phyloP scores from a whole-genome alignment of 768 basidiomycete genomes.

The Mycena latifolia region DNA sequence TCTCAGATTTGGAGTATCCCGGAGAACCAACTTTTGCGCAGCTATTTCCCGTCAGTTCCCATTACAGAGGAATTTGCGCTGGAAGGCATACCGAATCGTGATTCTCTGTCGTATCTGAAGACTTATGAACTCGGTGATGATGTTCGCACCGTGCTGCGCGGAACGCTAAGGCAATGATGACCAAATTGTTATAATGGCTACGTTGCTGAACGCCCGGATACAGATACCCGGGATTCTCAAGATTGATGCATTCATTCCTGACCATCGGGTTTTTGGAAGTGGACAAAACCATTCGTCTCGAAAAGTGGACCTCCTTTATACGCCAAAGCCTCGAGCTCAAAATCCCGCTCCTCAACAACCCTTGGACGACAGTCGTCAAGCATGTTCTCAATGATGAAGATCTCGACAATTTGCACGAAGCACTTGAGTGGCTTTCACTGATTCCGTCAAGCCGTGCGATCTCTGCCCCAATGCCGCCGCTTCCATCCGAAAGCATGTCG shows the following conservation, averaged over 20 bases:
- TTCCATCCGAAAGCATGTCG: conserved; percentile 56
- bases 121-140: conserved; percentile 69
- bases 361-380: conserved; percentile 23
- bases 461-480: conserved; percentile 48
- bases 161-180: conserved; percentile 79
- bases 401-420: conserved; percentile 44
- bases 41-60: conserved; percentile 75
- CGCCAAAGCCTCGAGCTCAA: conserved; percentile 41
- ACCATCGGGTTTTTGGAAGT: conserved; percentile 75
- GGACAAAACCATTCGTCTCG: conserved; percentile 47
- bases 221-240: conserved; percentile 89
- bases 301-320: conserved; percentile 55
- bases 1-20: conserved; percentile 61
- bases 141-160: conserved; percentile 80
- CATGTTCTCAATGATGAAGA: conserved; percentile 32
- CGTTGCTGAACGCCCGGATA: neutral
- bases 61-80: conserved; percentile 71
- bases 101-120: conserved; percentile 78
- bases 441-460: conserved; percentile 34
- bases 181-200: too few relatives aligned
- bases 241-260: conserved; percentile 80
- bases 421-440: conserved; percentile 66
- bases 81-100: conserved; percentile 90
- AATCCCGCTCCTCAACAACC: conserved; percentile 30
- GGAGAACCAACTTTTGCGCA: conserved; percentile 65